Percentiles rank a stretch among this genome's conserved stretches.
Conservation (phyloP, 805 yeast species). For the Scheffersomyces amazonensis region DNA sequence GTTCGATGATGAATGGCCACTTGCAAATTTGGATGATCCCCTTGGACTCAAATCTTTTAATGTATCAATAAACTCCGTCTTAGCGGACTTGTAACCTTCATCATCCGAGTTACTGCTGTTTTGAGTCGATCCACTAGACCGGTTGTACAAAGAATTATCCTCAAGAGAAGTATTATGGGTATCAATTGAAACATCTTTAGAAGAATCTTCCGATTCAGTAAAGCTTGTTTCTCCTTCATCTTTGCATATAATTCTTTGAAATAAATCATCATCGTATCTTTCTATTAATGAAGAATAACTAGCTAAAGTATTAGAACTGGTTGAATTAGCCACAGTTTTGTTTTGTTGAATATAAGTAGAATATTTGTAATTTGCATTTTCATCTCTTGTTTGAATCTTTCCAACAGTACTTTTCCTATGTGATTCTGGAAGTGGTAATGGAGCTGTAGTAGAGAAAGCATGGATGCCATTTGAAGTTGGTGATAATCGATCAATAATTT, state of each 20-base stretch:
- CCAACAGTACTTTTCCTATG: background rate
- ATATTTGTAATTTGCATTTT: conserved; percentile 10
- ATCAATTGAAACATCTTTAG: background rate
- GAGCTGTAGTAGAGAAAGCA: conserved; percentile 20
- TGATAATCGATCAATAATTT: conserved; percentile 11
- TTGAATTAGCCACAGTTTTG: conserved; percentile 7
- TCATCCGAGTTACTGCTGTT: conserved; percentile 3
- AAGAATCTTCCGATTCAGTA: conserved; percentile 1
- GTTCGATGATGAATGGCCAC: background rate
- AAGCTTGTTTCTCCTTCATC: background rate
- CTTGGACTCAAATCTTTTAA: conserved; percentile 7
- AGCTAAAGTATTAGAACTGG: conserved; percentile 18
- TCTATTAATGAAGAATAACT: conserved; percentile 29
- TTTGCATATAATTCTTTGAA: background rate
- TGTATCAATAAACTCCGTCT: conserved; percentile 6
- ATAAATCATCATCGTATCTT: conserved; percentile 20
- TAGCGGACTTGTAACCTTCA: background rate
- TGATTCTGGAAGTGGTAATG: conserved; percentile 14
- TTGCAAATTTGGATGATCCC: background rate
- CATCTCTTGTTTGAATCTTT: background rate
- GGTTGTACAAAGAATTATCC: background rate
- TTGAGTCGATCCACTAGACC: too few relatives aligned
- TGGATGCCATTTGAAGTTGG: conserved; percentile 16
- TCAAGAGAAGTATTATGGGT: background rate
- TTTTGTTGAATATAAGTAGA: conserved; percentile 12